These are phyloP conservation scores for Clavaria fumosa DNA, from an alignment of 768 basidiomycete species.

Conservation along the genomic window DNA sequence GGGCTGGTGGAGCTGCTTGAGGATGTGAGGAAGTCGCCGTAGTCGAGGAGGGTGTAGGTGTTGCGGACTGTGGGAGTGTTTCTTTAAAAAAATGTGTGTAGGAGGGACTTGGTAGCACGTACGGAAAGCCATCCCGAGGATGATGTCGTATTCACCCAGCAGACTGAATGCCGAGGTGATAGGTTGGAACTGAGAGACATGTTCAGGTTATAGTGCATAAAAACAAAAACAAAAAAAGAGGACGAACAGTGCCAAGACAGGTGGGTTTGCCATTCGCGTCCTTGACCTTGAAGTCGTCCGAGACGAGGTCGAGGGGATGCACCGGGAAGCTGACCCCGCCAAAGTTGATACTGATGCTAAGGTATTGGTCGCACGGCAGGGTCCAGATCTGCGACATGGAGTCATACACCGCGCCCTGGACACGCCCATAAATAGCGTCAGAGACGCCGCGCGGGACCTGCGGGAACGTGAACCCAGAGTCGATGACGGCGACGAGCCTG, in stretches of 20 bases:
- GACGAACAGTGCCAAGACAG: constrained; percentile 55
- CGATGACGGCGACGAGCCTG: constrained; percentile 56
- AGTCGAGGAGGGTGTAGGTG: constrained; percentile 45
- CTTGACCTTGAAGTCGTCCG: constrained; percentile 37
- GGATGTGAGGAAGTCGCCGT: constrained; percentile 45
- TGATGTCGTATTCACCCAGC: constrained; percentile 62
- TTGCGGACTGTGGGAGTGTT: constrained; percentile 1
- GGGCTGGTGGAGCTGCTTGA: constrained; percentile 29
- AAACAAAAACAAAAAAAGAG: neutral
- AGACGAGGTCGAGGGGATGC: constrained; percentile 54
- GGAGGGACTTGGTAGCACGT: constrained; percentile 14
- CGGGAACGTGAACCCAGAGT: constrained; percentile 49
- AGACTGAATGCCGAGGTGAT: constrained; percentile 68
- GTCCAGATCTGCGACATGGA: constrained; percentile 43
- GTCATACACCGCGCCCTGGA: constrained; percentile 57
- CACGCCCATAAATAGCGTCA: constrained; percentile 69
- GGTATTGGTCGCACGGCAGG: constrained; percentile 56
- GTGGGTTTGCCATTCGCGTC: constrained; percentile 32
- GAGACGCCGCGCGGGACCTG: constrained; percentile 41
- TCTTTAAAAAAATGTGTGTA: constrained; percentile 5
- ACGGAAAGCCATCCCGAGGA: constrained; percentile 73
- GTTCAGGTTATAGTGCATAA: too few species aligned
- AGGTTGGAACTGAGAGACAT: constrained; percentile 53
- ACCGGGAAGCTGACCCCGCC: constrained; percentile 54
- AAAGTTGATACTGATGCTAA: constrained; percentile 59